A percentile compares a stretch with the other conserved stretches of the same genome.
Evolutionary conservation across 2,329 filamentous ascomycete species (phyloP).

Genomic region (Dactylellina drechsleri): DNA sequence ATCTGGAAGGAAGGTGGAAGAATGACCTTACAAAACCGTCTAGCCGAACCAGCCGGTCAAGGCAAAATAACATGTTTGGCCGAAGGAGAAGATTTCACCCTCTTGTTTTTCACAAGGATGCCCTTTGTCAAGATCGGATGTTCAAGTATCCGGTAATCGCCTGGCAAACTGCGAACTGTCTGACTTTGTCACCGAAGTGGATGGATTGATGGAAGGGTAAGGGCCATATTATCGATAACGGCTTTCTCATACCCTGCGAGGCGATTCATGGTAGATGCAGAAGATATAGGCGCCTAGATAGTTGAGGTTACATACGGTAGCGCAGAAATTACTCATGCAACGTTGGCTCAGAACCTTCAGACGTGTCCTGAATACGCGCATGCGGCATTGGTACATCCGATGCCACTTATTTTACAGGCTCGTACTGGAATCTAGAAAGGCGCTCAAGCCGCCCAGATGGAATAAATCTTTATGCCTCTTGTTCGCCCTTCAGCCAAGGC

Average conservation of each 20-base stretch:
- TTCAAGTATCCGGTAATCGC: conserved; percentile 45
- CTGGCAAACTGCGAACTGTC: conserved; percentile 21
- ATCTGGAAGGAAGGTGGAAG: conserved; percentile 49
- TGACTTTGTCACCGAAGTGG: conserved; percentile 28
- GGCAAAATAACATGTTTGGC: conserved; percentile 46
- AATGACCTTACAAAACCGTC: conserved; percentile 52
- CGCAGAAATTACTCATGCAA: conserved; percentile 27
- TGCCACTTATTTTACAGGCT: not conserved
- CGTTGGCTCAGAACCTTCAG: conserved; percentile 21
- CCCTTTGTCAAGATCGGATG: conserved; percentile 40
- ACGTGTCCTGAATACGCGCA: not conserved
- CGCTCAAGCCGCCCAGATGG: not conserved
- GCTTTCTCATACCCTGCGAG: not conserved
- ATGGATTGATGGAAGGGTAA: not conserved
- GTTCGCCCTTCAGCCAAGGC: not conserved
- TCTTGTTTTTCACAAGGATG: conserved; percentile 20
- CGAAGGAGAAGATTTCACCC: conserved; percentile 16
- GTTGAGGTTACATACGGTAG: conserved; percentile 15
- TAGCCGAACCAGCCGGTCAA: conserved; percentile 37
- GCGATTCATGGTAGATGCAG: not conserved
- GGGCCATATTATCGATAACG: conserved; percentile 24
- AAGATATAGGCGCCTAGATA: not conserved
- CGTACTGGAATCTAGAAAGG: not conserved
- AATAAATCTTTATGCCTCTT: not conserved
- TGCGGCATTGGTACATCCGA: too few species aligned